phyloP scores from a whole-genome alignment of 495 filamentous ascomycete species.

The Aspergillus homomorphus region DNA sequence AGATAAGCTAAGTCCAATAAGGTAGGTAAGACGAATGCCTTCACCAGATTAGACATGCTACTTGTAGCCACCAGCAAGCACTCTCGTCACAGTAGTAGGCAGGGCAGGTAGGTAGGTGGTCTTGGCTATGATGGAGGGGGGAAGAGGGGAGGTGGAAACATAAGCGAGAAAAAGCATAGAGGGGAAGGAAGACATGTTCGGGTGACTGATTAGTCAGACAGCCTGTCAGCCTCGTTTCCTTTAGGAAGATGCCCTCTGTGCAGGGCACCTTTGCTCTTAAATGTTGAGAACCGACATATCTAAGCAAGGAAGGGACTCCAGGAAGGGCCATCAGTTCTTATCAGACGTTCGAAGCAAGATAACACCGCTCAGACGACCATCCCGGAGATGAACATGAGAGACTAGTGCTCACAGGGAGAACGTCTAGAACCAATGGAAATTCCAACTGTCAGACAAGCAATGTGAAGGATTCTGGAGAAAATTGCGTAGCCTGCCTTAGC shows the following conservation, averaged over 20 bases:
- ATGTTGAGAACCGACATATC: not conserved
- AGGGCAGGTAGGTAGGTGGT: not conserved
- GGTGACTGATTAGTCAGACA: not conserved
- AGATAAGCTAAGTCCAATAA: not conserved
- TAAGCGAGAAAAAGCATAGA: not conserved
- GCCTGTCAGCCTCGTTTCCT: not conserved
- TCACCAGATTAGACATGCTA: not conserved
- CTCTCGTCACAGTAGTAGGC: not conserved
- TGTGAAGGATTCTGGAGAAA: not conserved
- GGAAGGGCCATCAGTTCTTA: not conserved
- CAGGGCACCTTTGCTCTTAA: not conserved
- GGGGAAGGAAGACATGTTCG: not conserved
- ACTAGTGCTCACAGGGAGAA: not conserved
- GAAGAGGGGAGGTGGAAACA: not conserved
- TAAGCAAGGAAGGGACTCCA: not conserved
- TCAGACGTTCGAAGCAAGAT: not conserved
- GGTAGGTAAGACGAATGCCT: not conserved
- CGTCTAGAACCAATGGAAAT: not conserved
- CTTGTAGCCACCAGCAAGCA: not conserved
- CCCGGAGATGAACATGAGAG: not conserved
- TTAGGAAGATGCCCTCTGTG: not conserved
- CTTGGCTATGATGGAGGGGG: not conserved
- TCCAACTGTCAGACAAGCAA: constrained; percentile 2
- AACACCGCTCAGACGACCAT: not conserved
- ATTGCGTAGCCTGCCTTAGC: constrained; percentile 2